Conservation (phyloP, 208 protist species). For the Acanthamoeba lenticulata region DNA sequence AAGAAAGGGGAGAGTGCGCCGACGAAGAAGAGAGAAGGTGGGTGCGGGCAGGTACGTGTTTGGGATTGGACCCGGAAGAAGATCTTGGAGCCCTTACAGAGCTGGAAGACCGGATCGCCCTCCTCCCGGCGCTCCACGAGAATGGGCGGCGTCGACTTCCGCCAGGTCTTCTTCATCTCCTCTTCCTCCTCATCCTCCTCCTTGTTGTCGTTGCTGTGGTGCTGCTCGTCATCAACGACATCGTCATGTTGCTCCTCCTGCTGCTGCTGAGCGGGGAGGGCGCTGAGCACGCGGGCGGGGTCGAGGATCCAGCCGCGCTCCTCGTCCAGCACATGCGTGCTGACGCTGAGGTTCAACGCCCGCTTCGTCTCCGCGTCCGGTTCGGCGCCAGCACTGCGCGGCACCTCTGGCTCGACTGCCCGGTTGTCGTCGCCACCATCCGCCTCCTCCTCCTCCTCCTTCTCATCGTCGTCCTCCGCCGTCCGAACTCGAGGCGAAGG, state of each 20-base stretch:
- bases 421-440: no score
- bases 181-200: not conserved
- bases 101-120: not conserved
- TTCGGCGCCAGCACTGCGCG: no score
- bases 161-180: not conserved
- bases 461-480: no score
- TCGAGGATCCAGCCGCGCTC: not conserved
- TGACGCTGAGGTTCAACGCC: not conserved
- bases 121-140: not conserved
- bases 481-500: no score
- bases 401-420: no score
- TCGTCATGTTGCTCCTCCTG: not conserved
- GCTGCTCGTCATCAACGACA: not conserved
- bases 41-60: not conserved
- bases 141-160: not conserved
- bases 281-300: not conserved
- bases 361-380: not conserved
- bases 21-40: not conserved
- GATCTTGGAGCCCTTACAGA: not conserved
- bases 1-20: not conserved
- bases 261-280: not conserved
- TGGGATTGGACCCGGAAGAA: constrained; percentile 32
- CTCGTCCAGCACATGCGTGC: not conserved
- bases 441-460: no score
- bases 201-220: not conserved